phyloP scores from a whole-genome alignment of 306 rosid genomes.

The Arachis hypogaea region DNA sequence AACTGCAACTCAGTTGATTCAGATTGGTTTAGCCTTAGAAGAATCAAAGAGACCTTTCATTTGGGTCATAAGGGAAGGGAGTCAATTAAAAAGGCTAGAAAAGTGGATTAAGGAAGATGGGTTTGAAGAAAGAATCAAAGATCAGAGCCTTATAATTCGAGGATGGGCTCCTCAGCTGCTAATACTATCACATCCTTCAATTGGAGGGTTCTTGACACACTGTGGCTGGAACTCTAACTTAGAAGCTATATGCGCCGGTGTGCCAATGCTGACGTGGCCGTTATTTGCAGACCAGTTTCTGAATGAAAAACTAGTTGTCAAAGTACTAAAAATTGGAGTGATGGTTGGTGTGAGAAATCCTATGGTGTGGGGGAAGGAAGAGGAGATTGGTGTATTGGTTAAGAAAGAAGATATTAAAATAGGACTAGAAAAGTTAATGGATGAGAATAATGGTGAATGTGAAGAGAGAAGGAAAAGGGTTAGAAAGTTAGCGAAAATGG shows the following conservation, averaged over 20 bases:
- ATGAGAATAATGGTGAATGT: background rate
- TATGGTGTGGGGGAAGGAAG: background rate
- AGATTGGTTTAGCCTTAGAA: conserved; percentile 13
- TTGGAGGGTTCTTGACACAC: conserved; percentile 20
- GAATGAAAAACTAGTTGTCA: conserved; percentile 3
- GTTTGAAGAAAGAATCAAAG: conserved; percentile 9
- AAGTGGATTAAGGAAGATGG: conserved; percentile 32
- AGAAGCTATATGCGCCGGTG: conserved; percentile 41
- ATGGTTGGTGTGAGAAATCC: conserved; percentile 1
- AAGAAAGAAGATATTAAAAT: background rate
- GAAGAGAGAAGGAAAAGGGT: conserved; percentile 1
- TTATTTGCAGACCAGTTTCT: conserved; percentile 21
- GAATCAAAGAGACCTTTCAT: conserved; percentile 2
- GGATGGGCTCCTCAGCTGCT: conserved; percentile 54
- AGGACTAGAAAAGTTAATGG: background rate
- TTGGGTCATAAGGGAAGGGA: conserved; percentile 42
- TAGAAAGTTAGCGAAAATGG: background rate
- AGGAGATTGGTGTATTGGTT: background rate
- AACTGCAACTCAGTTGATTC: background rate
- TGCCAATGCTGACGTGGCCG: conserved; percentile 47
- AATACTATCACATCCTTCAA: conserved; percentile 46
- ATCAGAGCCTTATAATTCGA: conserved; percentile 28
- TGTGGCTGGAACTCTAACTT: conserved; percentile 53
- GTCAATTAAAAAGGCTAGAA: conserved; percentile 23
- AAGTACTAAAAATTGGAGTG: background rate